These are phyloP conservation scores for Metarhizium brunneum DNA, from an alignment of 2,329 filamentous ascomycete genomes.

Conservation along the genomic window DNA sequence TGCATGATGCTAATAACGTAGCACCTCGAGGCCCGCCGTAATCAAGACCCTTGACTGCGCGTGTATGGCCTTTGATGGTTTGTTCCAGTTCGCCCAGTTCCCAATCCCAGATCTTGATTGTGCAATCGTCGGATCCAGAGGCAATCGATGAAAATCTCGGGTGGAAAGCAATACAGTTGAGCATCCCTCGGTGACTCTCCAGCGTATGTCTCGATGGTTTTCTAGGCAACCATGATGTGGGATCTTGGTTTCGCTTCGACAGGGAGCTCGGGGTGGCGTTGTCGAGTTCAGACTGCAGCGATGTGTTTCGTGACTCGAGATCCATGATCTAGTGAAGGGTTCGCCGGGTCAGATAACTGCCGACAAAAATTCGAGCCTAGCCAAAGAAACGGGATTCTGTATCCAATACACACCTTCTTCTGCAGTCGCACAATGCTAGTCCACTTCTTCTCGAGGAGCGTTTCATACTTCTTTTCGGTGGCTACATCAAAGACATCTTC, in stretches of 20 bases:
- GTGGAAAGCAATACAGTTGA: conserved; percentile 88
- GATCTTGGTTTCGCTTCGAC: conserved; percentile 73
- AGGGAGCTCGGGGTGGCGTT: conserved; percentile 63
- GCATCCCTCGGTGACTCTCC: conserved; percentile 69
- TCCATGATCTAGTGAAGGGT: conserved; percentile 67
- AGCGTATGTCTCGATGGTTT: conserved; percentile 73
- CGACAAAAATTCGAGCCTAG: background rate
- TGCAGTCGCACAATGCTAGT: conserved; percentile 89
- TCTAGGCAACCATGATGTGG: conserved; percentile 76
- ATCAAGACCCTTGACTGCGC: conserved; percentile 78
- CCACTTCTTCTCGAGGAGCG: conserved; percentile 95
- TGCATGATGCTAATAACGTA: conserved; percentile 55
- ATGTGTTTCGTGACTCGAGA: conserved; percentile 64
- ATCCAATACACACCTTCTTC: conserved; percentile 61
- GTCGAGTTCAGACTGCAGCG: conserved; percentile 75
- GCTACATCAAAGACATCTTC: conserved; percentile 64
- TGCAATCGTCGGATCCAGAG: conserved; percentile 83
- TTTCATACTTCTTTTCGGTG: conserved; percentile 90
- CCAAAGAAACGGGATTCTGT: too few species aligned
- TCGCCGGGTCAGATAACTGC: background rate
- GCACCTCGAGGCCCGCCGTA: conserved; percentile 78
- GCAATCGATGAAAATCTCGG: conserved; percentile 85
- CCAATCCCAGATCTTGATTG: conserved; percentile 97
- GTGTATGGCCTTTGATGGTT: conserved; percentile 88
- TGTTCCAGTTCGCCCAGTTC: conserved; percentile 83